Evolutionary conservation across 129 eudicot genomes (phyloP), one percentile per base, ranked within the genome.

Genomic region (Chrysanthemum seticuspe): DNA sequence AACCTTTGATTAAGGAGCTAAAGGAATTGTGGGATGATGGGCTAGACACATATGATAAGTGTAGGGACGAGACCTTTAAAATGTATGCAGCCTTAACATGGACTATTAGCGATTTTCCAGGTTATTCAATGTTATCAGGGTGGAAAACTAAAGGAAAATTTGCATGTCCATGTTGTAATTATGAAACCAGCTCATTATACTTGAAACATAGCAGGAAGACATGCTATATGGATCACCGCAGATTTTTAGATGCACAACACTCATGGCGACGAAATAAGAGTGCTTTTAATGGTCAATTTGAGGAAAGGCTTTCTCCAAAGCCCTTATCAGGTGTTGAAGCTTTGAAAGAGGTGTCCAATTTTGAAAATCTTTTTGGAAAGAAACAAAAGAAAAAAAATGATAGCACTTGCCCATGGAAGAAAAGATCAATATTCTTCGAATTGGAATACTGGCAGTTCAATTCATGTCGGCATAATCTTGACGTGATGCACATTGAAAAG

Each of bases 391-490:
- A 54, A 18, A 52, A 14, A 55, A n/a, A 36, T 14, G 51, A 64
- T 64, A 64, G 52, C 69, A 6, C 14, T 64, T 64, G 69, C 52
- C 69, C 69, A 48, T 48, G 72, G 72, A 67, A 67, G 57, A 67
- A 67, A 67, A 48, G 72, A 56, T 67, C 72, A 23, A 67, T 67
- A 67, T 67, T 19, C 23, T 67, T 67, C 47, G 15, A 67, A 12
- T 45, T 67, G 58, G 18, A 57, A 10, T 67, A 48, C 13, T 67
- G 58, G 72, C 72, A 67, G 23, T 67, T 48, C 13, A 67, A 67
- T 67, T 5, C 36, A 67, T 67, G 57, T 48, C 57, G 58, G 6
- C 72, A 67, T 67, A 67, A 67, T 21, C 58, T 65, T 65, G 70
- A 65, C 2, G 67, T 48, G 55, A 66, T 66, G 71, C 71, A 66